Evolutionary conservation across 495 filamentous ascomycete species (phyloP).

Genomic region (Cladorrhinum samala): DNA sequence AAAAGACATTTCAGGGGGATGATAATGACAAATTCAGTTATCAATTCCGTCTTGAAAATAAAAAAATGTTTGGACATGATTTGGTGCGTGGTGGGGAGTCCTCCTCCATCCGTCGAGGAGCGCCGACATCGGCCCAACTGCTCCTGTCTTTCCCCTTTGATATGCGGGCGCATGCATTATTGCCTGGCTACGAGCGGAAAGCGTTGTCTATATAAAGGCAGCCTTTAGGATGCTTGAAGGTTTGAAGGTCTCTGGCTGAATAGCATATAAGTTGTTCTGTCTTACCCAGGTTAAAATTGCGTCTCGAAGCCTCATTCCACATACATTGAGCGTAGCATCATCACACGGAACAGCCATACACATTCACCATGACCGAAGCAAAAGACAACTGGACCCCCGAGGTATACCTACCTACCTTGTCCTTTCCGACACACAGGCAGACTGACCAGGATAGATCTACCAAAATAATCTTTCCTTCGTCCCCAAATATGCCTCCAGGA

Average conservation of each 20-base stretch:
- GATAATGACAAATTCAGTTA: neutral
- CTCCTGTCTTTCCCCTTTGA: neutral
- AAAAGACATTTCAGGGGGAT: neutral
- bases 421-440: neutral
- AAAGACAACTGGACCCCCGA: neutral
- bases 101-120: neutral
- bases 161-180: neutral
- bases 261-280: too few species aligned
- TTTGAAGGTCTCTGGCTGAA: too few species aligned
- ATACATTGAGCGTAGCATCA: too few species aligned
- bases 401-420: neutral
- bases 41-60: too few species aligned
- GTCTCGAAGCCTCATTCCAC: neutral
- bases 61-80: too few species aligned
- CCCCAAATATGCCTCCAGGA: conserved; percentile 57
- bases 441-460: conserved; percentile 44
- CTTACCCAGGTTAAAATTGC: too few species aligned
- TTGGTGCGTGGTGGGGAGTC: neutral
- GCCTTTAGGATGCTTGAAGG: too few species aligned
- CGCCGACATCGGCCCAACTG: neutral
- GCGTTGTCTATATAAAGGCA: neutral
- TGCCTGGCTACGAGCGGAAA: neutral
- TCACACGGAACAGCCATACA: too few species aligned
- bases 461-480: conserved; percentile 65
- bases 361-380: neutral